Evolutionary conservation across 352 stramenopile genomes (phyloP), one percentile per base, ranked within the genome.

Genomic region (Phytophthora brassicae): DNA sequence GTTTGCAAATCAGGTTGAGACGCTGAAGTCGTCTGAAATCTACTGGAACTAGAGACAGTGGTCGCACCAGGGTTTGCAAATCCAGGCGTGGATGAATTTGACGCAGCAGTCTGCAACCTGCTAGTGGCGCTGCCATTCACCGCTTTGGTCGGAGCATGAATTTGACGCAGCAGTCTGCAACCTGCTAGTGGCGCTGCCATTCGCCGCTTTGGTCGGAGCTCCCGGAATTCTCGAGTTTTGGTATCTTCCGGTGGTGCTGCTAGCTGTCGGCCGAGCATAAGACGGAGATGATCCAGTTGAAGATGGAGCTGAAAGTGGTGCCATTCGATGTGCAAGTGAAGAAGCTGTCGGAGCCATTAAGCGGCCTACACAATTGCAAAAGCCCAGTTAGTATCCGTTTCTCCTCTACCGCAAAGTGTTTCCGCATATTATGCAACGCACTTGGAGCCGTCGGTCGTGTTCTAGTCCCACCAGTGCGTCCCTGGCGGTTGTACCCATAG

Each of bases 321-420:
- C 54, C 13, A 42, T 55, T 19, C 67, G 63, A 61, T 75, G 63
- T 1, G 63, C 68, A 26, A 75, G 26, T 20, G 70, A 71, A 22
- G 70, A 68, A 3, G 58, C 67, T 0, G 70, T 79, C 6, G 70
- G 50, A 23, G 60, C 43, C 56, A 68, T 64, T 42, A 73, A 67
- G 16, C 55, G 63, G 39, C 67, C 67, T 66, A 36, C 17, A 43
- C 13, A 63, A 23, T 16, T n/a, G 17, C 35, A 41, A 19, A 20
- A 14, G 31, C 12, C 13, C n/a, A 19, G 54, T 72, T 52, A 69
- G 44, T 36, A 54, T 56, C 17, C 26, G 41, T 51, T 59, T 29
- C 39, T 48, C 26, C 46, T 64, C 38, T 33, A 29, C 49, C 36
- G 17, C 44, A 20, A 22, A 16, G 36, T 59, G 29, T 35, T 24